These are phyloP conservation scores for Trypanosoma boissoni DNA, from an alignment of 208 protist species.

Conservation along the genomic window DNA sequence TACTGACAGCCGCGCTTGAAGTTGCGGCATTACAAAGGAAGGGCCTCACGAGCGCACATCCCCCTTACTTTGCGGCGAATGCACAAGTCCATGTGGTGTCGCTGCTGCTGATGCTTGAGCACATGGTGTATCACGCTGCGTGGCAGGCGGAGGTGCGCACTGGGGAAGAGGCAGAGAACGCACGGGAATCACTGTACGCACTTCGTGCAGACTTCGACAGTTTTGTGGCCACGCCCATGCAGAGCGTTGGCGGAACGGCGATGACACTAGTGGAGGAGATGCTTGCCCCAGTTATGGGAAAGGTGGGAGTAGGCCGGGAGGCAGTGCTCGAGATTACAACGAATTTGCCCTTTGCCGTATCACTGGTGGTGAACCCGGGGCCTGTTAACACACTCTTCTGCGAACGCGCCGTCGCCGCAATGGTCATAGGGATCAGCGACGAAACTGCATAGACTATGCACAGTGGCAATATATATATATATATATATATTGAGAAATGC, in stretches of 20 bases:
- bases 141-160: conserved; percentile 37
- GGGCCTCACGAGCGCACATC: background rate
- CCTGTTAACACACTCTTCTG: conserved; percentile 81
- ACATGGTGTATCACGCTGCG: conserved; percentile 50
- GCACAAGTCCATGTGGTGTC: conserved; percentile 56
- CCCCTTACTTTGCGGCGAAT: conserved; percentile 47
- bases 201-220: conserved; percentile 41
- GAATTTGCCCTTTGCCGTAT: conserved; percentile 82
- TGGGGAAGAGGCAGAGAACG: background rate
- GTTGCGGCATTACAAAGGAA: conserved; percentile 20
- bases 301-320: background rate
- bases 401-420: conserved; percentile 50
- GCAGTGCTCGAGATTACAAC: conserved; percentile 76
- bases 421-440: conserved; percentile 31
- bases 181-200: conserved; percentile 18
- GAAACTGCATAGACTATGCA: background rate
- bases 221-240: conserved; percentile 29
- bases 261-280: background rate
- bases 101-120: conserved; percentile 65
- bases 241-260: conserved; percentile 7
- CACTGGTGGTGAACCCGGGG: conserved; percentile 69
- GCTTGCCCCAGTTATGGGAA: background rate
- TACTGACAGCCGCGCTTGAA: conserved; percentile 14
- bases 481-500: too few species aligned
- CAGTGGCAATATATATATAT: too few species aligned